Conservation (phyloP, 352 stramenopile genomes). For the Achlya hypogyna region DNA sequence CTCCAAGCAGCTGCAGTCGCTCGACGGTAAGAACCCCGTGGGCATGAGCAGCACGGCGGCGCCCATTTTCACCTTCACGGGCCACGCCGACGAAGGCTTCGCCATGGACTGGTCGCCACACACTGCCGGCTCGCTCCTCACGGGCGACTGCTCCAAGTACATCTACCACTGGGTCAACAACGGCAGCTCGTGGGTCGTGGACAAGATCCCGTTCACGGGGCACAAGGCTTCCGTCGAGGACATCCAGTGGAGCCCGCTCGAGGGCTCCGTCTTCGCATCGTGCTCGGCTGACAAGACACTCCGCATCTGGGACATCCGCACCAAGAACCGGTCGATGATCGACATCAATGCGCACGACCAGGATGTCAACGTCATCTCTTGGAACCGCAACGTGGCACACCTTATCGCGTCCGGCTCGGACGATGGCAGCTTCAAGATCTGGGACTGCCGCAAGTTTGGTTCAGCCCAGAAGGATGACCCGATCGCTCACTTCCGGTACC, state of each 20-base stretch:
- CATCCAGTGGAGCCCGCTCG: slow-evolving; percentile 96
- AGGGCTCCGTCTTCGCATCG: slow-evolving; percentile 94
- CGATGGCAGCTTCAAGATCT: slow-evolving; percentile 96
- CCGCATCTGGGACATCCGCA: slow-evolving; percentile 96
- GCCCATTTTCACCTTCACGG: slow-evolving; percentile 90
- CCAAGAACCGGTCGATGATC: slow-evolving; percentile 90
- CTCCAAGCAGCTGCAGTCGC: slow-evolving; percentile 75
- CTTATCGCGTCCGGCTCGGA: slow-evolving; percentile 96
- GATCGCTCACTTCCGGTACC: slow-evolving; percentile 92
- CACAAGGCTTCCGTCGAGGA: slow-evolving; percentile 95
- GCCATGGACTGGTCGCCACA: slow-evolving; percentile 96
- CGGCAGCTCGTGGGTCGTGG: slow-evolving; percentile 68
- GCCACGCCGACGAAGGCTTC: slow-evolving; percentile 95
- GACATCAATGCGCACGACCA: slow-evolving; percentile 88
- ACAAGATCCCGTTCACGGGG: slow-evolving; percentile 86
- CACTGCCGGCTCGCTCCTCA: slow-evolving; percentile 84
- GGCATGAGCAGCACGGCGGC: slow-evolving; percentile 46
- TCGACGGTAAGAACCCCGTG: slow-evolving; percentile 68
- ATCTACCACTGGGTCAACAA: slow-evolving; percentile 93
- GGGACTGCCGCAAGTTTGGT: slow-evolving; percentile 89
- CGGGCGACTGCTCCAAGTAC: slow-evolving; percentile 94
- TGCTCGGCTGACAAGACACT: slow-evolving; percentile 92
- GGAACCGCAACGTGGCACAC: slow-evolving; percentile 97
- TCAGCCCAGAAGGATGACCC: slow-evolving; percentile 40
- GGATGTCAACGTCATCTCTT: slow-evolving; percentile 99